Evolutionary conservation across 805 yeast genomes (phyloP), one percentile per base, ranked within the genome.

Genomic region (Starmerella cellae): DNA sequence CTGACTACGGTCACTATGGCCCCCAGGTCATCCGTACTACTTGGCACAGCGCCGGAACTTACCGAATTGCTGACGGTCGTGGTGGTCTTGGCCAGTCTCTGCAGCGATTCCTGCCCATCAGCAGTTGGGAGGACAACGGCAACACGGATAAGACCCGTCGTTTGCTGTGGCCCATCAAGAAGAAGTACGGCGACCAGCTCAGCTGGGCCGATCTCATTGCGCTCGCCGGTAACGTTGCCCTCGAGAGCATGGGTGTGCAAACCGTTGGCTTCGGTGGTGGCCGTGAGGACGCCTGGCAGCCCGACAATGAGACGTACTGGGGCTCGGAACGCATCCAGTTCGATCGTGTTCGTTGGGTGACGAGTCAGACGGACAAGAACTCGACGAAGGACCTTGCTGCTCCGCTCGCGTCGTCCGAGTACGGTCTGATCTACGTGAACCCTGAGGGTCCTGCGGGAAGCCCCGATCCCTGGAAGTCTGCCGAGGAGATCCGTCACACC

Each of bases 41-140:
- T 2, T 48, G 51, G 51, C 51, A 48, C 41, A 39, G 29, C 13
- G 51, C 51, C 14, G 51, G 51, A 19, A 48, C 51, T 8, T 48
- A 48, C 45, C 51, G 51, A 8, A 45, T 45, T 28, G 38, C 47
- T 18, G 51, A 48, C 26, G 51, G 51, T n/a, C 51, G 51, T 16
- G 51, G 51, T 30, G 51, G 51, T 20, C 31, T 42, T 17, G 45
- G 47, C 24, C 45, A 48, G n/a, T 45, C 41, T 11, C 22, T 43
- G 39, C 51, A 48, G 39, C 41, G 51, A 8, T 48, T 48, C 38
- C 33, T 48, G 30, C 51, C 51, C 6, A 37, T 48, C 35, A 38
- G 32, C 40, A 43, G 47, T 29, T 48, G 51, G 51, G 21, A 16
- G 14, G 51, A 48, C 31, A 48, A 48, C 34, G 51, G 45, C 21